A percentile compares a stretch with the other conserved stretches of the same genome.
These are phyloP conservation scores for Raffaelea deltoideospora DNA, from an alignment of 2,329 filamentous ascomycete genomes.

Conservation along the genomic window DNA sequence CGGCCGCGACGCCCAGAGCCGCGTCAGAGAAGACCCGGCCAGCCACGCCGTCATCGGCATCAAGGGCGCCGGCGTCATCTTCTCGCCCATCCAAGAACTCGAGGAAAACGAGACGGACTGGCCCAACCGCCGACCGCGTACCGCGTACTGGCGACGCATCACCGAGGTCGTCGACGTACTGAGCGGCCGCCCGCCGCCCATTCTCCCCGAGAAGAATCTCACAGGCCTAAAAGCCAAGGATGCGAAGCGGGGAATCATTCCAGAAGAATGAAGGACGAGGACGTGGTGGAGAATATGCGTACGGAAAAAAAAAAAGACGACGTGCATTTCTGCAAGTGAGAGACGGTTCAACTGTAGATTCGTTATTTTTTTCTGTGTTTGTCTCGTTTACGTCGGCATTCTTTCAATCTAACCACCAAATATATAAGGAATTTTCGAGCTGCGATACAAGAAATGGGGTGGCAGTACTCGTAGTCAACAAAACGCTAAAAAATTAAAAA, in stretches of 20 bases:
- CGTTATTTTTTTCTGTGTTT: no score
- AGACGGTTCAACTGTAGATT: no score
- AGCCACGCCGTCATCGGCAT: conserved; percentile 81
- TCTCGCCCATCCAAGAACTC: conserved; percentile 64
- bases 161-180: conserved; percentile 74
- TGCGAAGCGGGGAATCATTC: conserved; percentile 37
- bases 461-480: no score
- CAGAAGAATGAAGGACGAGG: no score
- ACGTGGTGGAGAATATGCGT: no score
- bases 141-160: conserved; percentile 72
- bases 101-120: conserved; percentile 85
- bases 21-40: conserved; percentile 58
- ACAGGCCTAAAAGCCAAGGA: conserved; percentile 43
- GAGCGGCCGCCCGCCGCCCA: conserved; percentile 50
- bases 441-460: no score
- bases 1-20: conserved; percentile 46
- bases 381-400: no score
- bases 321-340: no score
- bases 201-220: conserved; percentile 32
- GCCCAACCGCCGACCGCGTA: conserved; percentile 70
- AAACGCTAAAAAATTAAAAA: no score
- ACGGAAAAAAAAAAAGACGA: no score
- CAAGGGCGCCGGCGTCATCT: conserved; percentile 77
- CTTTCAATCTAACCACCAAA: no score
- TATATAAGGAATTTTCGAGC: no score